A percentile compares a stretch with the other conserved stretches of the same genome.
Evolutionary conservation across 805 yeast species (phyloP).

Genomic region (Myxozyma sirexii): DNA sequence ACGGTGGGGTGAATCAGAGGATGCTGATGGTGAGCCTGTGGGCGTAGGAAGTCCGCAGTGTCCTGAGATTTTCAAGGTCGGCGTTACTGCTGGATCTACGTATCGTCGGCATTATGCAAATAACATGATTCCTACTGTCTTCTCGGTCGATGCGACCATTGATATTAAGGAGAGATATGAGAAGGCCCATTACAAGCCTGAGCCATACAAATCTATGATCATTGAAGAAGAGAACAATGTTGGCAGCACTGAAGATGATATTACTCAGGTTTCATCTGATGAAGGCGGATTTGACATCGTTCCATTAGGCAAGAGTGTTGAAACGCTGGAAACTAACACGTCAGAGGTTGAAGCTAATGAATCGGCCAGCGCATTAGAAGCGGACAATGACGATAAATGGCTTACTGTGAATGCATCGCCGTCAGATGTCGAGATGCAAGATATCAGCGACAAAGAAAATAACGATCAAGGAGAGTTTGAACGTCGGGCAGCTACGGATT

Average conservation of each 20-base stretch:
- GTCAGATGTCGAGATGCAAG: constrained; percentile 26
- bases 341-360: neutral
- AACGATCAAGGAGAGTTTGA: neutral
- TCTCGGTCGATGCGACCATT: constrained; percentile 1
- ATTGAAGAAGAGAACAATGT: constrained; percentile 8
- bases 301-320: neutral
- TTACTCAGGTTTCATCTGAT: neutral
- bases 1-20: constrained; percentile 20
- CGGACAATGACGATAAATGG: constrained; percentile 11
- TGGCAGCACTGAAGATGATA: neutral
- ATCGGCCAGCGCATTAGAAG: constrained; percentile 5
- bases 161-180: constrained; percentile 18
- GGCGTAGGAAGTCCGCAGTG: constrained; percentile 9
- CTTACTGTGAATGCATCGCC: neutral
- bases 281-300: neutral
- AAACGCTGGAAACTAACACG: neutral
- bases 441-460: constrained; percentile 23
- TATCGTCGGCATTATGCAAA: constrained; percentile 4
- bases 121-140: constrained; percentile 9
- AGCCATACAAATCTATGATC: constrained; percentile 4
- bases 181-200: neutral
- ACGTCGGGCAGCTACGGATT: neutral
- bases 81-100: neutral
- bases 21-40: neutral
- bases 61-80: constrained; percentile 21